Percentiles rank a stretch among this genome's conserved stretches.
Conservation (phyloP, 805 yeast genomes). For the Naumovozyma baii region DNA sequence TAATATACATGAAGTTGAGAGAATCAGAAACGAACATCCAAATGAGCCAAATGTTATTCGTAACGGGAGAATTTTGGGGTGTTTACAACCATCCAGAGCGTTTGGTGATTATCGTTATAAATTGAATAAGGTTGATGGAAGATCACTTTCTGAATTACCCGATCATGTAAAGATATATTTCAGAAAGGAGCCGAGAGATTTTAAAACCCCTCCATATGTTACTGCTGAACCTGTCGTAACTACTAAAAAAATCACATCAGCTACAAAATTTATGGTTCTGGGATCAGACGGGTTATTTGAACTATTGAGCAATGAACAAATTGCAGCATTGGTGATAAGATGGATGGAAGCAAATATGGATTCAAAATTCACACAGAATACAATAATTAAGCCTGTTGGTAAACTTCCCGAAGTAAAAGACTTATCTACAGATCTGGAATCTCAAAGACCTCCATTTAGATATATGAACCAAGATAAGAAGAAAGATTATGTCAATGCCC, state of each 20-base stretch:
- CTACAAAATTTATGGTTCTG: constrained; percentile 76
- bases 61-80: constrained; percentile 85
- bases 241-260: constrained; percentile 62
- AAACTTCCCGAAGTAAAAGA: constrained; percentile 57
- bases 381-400: constrained; percentile 4
- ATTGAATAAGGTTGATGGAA: constrained; percentile 47
- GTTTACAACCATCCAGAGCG: constrained; percentile 90
- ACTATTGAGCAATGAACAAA: constrained; percentile 83
- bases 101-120: constrained; percentile 96
- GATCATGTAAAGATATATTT: constrained; percentile 76
- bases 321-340: constrained; percentile 80
- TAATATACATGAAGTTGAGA: constrained; percentile 73
- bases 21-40: constrained; percentile 83
- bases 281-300: constrained; percentile 94
- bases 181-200: constrained; percentile 57
- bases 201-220: constrained; percentile 90
- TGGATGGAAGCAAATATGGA: constrained; percentile 68
- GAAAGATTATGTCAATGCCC: constrained; percentile 12
- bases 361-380: constrained; percentile 4
- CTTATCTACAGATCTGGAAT: constrained; percentile 45
- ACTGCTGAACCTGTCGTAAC: constrained; percentile 93
- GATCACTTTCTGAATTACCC: constrained; percentile 47
- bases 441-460: constrained; percentile 66
- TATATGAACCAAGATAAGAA: constrained; percentile 32
- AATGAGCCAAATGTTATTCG: constrained; percentile 74